phyloP scores from a whole-genome alignment of 208 protist species.

The Trypanosoma avium region DNA sequence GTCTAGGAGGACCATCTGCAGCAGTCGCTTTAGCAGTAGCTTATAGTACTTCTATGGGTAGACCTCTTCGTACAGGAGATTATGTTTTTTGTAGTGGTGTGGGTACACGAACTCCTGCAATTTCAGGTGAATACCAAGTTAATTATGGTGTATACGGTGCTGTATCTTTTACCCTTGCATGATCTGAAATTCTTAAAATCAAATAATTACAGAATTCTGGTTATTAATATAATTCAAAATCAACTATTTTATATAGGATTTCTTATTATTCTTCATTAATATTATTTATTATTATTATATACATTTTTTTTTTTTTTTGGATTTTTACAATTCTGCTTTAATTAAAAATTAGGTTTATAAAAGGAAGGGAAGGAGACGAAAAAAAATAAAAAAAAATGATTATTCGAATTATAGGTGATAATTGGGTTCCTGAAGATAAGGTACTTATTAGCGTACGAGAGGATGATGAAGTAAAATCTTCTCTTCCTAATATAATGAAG shows the following conservation, averaged over 20 bases:
- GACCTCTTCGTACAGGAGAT: constrained; percentile 36
- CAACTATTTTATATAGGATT: too few relatives aligned
- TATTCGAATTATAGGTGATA: constrained; percentile 28
- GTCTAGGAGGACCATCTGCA: constrained; percentile 38
- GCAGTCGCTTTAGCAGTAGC: constrained; percentile 40
- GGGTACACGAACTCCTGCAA: constrained; percentile 39
- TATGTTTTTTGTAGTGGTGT: constrained; percentile 69
- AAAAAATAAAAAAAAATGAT: constrained; percentile 18
- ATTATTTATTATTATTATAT: too few relatives aligned
- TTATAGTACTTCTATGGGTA: constrained; percentile 64
- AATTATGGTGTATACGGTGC: constrained; percentile 69
- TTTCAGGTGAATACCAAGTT: constrained; percentile 59
- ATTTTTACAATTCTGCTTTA: too few relatives aligned
- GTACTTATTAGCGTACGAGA: constrained; percentile 14
- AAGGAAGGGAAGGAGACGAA: too few relatives aligned
- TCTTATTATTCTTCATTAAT: too few relatives aligned
- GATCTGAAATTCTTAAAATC: neutral
- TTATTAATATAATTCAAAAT: too few relatives aligned
- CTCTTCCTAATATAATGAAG: constrained; percentile 27
- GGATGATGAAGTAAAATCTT: constrained; percentile 11
- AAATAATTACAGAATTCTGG: too few relatives aligned
- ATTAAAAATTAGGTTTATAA: too few relatives aligned
- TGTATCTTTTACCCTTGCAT: constrained; percentile 32
- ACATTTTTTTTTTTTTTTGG: too few relatives aligned
- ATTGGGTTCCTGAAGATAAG: constrained; percentile 27